Base-by-base conservation (phyloP, 805 yeast species). In the Cyberlindnera maclurae region DNA sequence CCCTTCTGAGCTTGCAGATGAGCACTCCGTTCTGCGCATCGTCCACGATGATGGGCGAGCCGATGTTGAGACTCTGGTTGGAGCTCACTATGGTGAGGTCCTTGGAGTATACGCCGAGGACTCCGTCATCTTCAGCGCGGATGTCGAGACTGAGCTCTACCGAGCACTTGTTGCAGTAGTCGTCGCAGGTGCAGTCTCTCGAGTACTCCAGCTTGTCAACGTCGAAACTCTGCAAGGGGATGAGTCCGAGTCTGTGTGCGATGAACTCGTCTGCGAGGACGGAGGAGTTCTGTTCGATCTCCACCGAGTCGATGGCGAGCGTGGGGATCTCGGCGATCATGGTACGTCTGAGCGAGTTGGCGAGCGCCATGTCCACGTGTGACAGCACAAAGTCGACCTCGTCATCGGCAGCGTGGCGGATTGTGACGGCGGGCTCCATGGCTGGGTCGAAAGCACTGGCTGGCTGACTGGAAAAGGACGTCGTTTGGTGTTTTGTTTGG, bases 251-350 rank as follows among this genome's bases (percentile, higher is more conserved):
- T 58, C 99, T 71, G 63, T 93, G 99, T 24, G 97, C 79, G 42
- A 93, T 75, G 58, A 93, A 93, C 63, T 93, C 99, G 62, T 93
- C 99, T 3, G 98, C 97, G 44, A 93, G 67, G 15, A 93, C 98
- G 11, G 95, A 80, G 2, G 97, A 87, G 65, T 93, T 93, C 35
- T 75, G 78, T 55, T 87, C 95, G 46, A 93, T 83, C 58, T 93
- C 97, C 34, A 93, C 98, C 45, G 90, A 75, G 57, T 93, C 99
- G 42, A 93, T 88, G 38, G 98, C 97, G 48, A 93, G 66, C 1
- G 98, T 93, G 26, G 98, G 98, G 41, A 93, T 93, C 62, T 93
- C 99, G 2, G 96, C 89, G 44, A 93, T 69, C 86, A 93, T 89
- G 30, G 83, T 78, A 59, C 99, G 73, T 51, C 99, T 75, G 29